phyloP scores from a whole-genome alignment of 768 basidiomycete species.

The Hericium alpestre region DNA sequence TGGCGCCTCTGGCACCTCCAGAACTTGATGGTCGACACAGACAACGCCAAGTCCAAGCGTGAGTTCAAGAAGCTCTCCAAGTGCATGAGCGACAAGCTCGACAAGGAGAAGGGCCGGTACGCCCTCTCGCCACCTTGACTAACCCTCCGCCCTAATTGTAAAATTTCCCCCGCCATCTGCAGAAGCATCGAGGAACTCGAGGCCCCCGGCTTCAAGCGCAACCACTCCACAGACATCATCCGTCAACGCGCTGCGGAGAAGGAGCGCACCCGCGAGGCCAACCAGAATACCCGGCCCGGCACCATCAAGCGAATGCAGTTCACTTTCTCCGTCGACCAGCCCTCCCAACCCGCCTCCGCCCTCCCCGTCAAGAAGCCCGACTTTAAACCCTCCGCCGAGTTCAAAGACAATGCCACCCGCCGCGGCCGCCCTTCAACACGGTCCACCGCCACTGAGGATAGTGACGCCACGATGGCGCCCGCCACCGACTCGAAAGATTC shows the following conservation, averaged over 20 bases:
- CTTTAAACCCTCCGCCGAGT: constrained; percentile 54
- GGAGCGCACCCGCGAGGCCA: constrained; percentile 65
- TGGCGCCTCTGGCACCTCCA: constrained; percentile 92
- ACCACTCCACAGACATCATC: constrained; percentile 70
- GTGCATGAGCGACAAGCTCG: constrained; percentile 83
- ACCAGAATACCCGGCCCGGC: constrained; percentile 50
- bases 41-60: constrained; percentile 80
- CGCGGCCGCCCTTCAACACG: constrained; percentile 31
- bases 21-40: constrained; percentile 82
- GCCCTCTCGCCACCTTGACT: constrained; percentile 20
- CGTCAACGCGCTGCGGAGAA: constrained; percentile 73
- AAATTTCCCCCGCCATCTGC: background rate
- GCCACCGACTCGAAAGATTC: constrained; percentile 9
- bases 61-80: constrained; percentile 86
- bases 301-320: constrained; percentile 85
- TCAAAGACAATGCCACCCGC: constrained; percentile 37
- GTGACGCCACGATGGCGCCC: constrained; percentile 7
- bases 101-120: constrained; percentile 86
- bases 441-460: constrained; percentile 24
- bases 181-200: constrained; percentile 81
- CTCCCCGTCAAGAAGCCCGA: constrained; percentile 52
- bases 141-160: constrained; percentile 6
- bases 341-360: constrained; percentile 34
- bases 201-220: constrained; percentile 74
- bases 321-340: constrained; percentile 77